phyloP scores from a whole-genome alignment of 2,329 filamentous ascomycete species.

The Helotiales sp. region DNA sequence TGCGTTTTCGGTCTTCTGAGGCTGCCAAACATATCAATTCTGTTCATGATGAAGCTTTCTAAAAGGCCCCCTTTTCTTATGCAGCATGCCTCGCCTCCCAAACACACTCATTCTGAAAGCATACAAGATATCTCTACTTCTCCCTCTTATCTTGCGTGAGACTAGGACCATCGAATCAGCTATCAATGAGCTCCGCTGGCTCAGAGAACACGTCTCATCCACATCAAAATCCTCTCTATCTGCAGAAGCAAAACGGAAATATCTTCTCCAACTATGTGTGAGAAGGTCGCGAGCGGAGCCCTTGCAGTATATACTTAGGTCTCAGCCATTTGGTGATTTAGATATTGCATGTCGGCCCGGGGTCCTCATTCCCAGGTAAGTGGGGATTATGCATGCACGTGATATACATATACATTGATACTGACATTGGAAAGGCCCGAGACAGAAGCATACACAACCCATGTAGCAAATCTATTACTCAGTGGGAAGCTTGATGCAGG shows the following conservation, averaged over 20 bases:
- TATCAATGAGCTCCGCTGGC: constrained; percentile 71
- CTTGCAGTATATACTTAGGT: constrained; percentile 85
- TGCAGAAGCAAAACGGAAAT: constrained; percentile 11
- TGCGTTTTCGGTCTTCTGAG: too few species aligned
- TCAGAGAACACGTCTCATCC: constrained; percentile 55
- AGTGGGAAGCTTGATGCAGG: neutral
- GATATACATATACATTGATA: constrained; percentile 5
- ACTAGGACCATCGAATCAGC: constrained; percentile 65
- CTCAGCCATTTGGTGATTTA: constrained; percentile 82
- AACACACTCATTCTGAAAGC: constrained; percentile 57
- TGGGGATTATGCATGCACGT: constrained; percentile 6
- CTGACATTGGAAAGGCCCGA: constrained; percentile 60
- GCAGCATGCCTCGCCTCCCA: constrained; percentile 67
- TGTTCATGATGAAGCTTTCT: too few species aligned
- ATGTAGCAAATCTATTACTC: constrained; percentile 44
- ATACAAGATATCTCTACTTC: constrained; percentile 51
- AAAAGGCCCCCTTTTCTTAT: too few species aligned
- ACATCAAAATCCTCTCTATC: neutral
- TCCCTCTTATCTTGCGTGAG: constrained; percentile 61
- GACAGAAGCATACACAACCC: constrained; percentile 66
- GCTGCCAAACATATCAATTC: too few species aligned
- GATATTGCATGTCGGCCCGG: constrained; percentile 75
- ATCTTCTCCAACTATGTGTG: constrained; percentile 45
- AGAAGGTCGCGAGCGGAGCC: constrained; percentile 65
- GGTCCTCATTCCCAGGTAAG: constrained; percentile 86